Conservation (phyloP, 73 alveolate species). For the Blepharisma stoltei region DNA sequence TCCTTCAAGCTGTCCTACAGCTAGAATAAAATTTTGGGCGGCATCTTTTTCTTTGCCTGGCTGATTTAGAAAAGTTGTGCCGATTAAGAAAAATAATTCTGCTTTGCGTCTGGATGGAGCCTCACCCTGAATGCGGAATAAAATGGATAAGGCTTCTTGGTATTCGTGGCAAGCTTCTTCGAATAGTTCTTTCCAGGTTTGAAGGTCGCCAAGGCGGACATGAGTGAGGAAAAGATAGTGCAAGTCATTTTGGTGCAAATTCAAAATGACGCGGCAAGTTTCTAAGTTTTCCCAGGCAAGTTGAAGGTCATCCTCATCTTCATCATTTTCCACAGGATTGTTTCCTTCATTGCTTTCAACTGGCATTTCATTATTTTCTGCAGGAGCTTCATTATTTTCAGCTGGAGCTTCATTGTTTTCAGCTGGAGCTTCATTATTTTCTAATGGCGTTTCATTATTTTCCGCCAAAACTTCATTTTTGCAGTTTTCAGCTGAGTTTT, state of each 20-base stretch:
- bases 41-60: constrained; percentile 17
- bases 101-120: constrained; percentile 14
- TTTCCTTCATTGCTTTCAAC: too few relatives aligned
- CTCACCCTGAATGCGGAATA: not conserved
- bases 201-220: constrained; percentile 5
- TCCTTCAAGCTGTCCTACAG: not conserved
- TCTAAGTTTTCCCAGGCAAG: constrained; percentile 27
- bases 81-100: not conserved
- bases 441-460: too few relatives aligned
- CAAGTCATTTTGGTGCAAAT: not conserved
- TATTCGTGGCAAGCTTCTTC: constrained; percentile 26
- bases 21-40: not conserved
- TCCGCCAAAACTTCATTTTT: too few relatives aligned
- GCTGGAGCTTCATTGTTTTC: too few relatives aligned
- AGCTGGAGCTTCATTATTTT: too few relatives aligned
- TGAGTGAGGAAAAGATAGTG: not conserved
- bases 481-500: too few relatives aligned
- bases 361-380: too few relatives aligned
- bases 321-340: not conserved
- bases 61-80: not conserved
- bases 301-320: constrained; percentile 10
- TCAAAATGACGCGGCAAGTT: not conserved
- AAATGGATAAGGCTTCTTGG: constrained; percentile 1
- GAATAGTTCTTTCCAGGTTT: not conserved
- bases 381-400: too few relatives aligned